Evolutionary conservation across 139 green algal genomes (phyloP).

Genomic region (Volvox africanus): DNA sequence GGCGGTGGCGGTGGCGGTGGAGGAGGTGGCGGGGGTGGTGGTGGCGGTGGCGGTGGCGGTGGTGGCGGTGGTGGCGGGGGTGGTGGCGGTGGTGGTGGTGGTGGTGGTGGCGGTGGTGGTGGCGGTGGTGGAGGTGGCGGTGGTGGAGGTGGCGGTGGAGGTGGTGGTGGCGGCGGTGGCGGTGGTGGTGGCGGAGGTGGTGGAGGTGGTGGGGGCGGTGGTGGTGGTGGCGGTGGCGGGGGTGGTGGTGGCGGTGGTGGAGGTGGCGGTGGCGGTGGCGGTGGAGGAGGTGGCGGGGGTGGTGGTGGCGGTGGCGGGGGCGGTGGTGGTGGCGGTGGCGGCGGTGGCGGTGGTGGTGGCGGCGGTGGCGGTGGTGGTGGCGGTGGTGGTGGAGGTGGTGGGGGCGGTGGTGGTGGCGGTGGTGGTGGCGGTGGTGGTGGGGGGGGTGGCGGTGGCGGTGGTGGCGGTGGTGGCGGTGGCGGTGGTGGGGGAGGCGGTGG

Average conservation of each 20-base stretch:
- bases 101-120: too few relatives aligned
- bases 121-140: background rate
- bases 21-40: background rate
- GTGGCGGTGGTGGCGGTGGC: background rate
- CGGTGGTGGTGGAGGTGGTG: background rate
- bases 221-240: background rate
- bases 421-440: background rate
- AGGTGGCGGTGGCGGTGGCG: background rate
- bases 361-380: too few relatives aligned
- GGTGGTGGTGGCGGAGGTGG: background rate
- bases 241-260: background rate
- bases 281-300: background rate
- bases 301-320: background rate
- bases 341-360: too few relatives aligned
- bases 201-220: too few relatives aligned
- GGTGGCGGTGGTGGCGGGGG: background rate
- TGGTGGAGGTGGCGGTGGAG: background rate
- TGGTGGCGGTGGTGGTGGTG: too few relatives aligned
- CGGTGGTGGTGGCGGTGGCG: too few relatives aligned
- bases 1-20: too few relatives aligned
- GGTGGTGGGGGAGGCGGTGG: background rate
- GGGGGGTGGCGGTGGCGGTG: background rate
- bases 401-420: background rate
- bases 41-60: too few relatives aligned
- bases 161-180: too few relatives aligned